These are phyloP conservation scores for Fraxinus nigra DNA, from an alignment of 305 asterid species.

Conservation along the genomic window DNA sequence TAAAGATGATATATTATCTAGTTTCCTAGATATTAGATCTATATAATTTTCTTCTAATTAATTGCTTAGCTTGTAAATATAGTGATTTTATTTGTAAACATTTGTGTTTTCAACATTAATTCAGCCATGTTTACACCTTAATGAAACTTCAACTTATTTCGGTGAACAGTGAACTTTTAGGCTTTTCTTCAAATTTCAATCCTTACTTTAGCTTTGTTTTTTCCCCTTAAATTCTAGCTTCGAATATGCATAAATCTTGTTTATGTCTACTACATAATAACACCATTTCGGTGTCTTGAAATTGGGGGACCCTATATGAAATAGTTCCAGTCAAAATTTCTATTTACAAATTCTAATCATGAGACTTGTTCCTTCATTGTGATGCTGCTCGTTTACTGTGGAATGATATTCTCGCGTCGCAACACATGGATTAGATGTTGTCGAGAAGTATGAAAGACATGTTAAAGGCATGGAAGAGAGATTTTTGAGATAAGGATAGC, in stretches of 20 bases:
- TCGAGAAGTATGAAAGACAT: too few species aligned
- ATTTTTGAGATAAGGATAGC: too few species aligned
- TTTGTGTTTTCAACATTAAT: background rate
- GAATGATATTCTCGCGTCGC: too few species aligned
- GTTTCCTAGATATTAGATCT: background rate
- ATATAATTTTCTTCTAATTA: background rate
- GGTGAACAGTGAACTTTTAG: background rate
- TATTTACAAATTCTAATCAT: background rate
- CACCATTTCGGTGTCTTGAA: background rate
- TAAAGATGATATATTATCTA: background rate
- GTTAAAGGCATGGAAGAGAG: too few species aligned
- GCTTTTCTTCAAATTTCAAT: background rate
- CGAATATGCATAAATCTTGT: background rate
- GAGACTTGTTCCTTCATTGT: background rate
- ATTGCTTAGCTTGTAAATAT: background rate
- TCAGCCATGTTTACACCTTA: background rate
- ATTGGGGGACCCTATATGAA: background rate
- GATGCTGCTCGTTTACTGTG: too few species aligned
- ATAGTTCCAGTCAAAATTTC: background rate
- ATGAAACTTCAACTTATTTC: background rate
- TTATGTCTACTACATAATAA: background rate
- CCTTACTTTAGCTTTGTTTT: background rate
- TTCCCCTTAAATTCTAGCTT: background rate
- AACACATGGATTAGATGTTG: too few species aligned
- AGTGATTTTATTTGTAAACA: background rate